A percentile compares a stretch with the other conserved stretches of the same genome.
phyloP scores from a whole-genome alignment of 2,329 filamentous ascomycete genomes.

The Monosporascus sp. region DNA sequence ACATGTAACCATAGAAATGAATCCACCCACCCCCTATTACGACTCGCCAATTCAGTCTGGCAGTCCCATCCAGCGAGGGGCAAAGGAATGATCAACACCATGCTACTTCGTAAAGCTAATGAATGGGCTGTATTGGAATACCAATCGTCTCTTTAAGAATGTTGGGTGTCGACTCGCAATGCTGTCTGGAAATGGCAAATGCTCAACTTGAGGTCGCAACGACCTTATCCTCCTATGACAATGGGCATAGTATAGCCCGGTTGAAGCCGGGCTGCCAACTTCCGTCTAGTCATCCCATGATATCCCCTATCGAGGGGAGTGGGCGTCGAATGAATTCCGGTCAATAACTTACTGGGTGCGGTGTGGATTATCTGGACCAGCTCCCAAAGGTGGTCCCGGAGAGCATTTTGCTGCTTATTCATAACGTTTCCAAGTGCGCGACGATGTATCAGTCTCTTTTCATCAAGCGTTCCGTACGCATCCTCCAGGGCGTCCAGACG shows the following conservation, averaged over 20 bases:
- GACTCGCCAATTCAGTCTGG: not conserved
- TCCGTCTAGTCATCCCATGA: not conserved
- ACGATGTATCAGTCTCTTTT: too few relatives aligned
- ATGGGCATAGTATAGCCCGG: not conserved
- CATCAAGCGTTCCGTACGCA: too few relatives aligned
- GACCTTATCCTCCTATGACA: not conserved
- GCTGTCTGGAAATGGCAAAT: not conserved
- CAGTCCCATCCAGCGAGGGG: not conserved
- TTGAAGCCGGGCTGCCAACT: not conserved
- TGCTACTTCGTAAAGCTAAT: not conserved
- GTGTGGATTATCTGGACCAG: too few relatives aligned
- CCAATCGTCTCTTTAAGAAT: not conserved
- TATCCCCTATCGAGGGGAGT: too few relatives aligned
- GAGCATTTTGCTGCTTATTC: too few relatives aligned
- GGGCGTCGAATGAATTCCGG: too few relatives aligned
- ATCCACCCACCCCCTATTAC: too few relatives aligned
- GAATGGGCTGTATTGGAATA: not conserved
- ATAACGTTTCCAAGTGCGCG: too few relatives aligned
- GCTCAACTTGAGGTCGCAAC: not conserved
- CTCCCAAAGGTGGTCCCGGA: too few relatives aligned
- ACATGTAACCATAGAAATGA: too few relatives aligned
- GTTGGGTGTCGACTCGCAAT: not conserved
- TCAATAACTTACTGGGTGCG: too few relatives aligned
- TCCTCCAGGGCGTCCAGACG: too few relatives aligned
- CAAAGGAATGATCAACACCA: not conserved